A percentile compares a stretch with the other conserved stretches of the same genome.
Evolutionary conservation across 495 filamentous ascomycete genomes (phyloP).

Genomic region (Daldinia concentrica): DNA sequence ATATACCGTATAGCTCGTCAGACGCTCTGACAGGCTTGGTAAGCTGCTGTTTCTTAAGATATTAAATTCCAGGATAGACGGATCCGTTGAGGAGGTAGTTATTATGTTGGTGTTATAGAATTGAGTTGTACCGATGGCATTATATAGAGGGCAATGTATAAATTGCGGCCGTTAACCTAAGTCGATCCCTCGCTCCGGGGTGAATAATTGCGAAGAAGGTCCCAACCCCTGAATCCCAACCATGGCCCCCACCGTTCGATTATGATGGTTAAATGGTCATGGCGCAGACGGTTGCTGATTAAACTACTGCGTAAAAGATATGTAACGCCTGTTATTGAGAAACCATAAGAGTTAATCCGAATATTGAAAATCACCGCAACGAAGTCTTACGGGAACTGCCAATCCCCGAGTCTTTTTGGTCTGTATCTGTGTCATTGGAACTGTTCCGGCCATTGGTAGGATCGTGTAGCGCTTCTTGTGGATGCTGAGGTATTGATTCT

Average conservation of each 20-base stretch:
- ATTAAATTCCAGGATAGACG: background rate
- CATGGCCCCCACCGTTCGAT: background rate
- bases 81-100: background rate
- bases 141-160: background rate
- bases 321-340: background rate
- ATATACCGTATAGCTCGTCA: background rate
- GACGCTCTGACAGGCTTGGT: background rate
- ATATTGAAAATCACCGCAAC: background rate
- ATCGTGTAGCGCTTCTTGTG: slow-evolving; percentile 36
- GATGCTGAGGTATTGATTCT: slow-evolving; percentile 50
- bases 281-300: background rate
- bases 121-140: background rate
- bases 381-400: background rate
- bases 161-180: background rate
- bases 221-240: too few relatives aligned
- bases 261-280: background rate
- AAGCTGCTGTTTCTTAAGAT: background rate
- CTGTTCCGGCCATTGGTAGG: slow-evolving; percentile 34
- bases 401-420: slow-evolving; percentile 7
- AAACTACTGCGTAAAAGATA: background rate
- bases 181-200: background rate
- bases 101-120: too few relatives aligned
- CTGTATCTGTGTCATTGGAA: slow-evolving; percentile 60
- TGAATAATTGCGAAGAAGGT: background rate
- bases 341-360: background rate